Evolutionary conservation across 2,329 filamentous ascomycete genomes (phyloP).

Genomic region (Fusarium lyarnte): DNA sequence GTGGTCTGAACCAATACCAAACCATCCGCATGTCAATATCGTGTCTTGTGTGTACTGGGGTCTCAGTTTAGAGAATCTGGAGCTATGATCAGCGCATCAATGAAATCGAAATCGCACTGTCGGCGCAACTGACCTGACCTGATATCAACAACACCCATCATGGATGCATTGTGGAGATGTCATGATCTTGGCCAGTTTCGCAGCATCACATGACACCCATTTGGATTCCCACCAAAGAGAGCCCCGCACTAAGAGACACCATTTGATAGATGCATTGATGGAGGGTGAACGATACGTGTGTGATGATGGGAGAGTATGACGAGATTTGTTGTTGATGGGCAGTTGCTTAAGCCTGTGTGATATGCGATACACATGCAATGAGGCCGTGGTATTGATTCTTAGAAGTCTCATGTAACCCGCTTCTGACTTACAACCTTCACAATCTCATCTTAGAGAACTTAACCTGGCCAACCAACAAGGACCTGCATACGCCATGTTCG

Average conservation of each 20-base stretch:
- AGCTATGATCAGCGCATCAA: neutral
- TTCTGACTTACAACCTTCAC: neutral
- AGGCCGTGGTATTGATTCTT: neutral
- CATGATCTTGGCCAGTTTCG: slow-evolving; percentile 33
- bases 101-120: slow-evolving; percentile 21
- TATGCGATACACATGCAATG: slow-evolving; percentile 11
- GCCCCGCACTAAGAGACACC: slow-evolving; percentile 25
- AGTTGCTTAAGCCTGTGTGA: slow-evolving; percentile 1
- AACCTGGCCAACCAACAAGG: neutral
- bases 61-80: neutral
- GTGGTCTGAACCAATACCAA: slow-evolving; percentile 27
- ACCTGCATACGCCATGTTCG: neutral
- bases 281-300: slow-evolving; percentile 9
- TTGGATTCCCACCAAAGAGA: slow-evolving; percentile 10
- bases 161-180: slow-evolving; percentile 24
- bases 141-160: slow-evolving; percentile 22
- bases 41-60: neutral
- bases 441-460: neutral
- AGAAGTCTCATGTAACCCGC: neutral
- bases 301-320: slow-evolving; percentile 20
- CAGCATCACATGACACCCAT: slow-evolving; percentile 27
- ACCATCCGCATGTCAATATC: slow-evolving; percentile 10
- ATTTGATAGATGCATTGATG: slow-evolving; percentile 22
- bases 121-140: slow-evolving; percentile 14
- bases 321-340: slow-evolving; percentile 14